These are phyloP conservation scores for Diaporthe sp. DNA, from an alignment of 2,329 filamentous ascomycete species.

Conservation along the genomic window DNA sequence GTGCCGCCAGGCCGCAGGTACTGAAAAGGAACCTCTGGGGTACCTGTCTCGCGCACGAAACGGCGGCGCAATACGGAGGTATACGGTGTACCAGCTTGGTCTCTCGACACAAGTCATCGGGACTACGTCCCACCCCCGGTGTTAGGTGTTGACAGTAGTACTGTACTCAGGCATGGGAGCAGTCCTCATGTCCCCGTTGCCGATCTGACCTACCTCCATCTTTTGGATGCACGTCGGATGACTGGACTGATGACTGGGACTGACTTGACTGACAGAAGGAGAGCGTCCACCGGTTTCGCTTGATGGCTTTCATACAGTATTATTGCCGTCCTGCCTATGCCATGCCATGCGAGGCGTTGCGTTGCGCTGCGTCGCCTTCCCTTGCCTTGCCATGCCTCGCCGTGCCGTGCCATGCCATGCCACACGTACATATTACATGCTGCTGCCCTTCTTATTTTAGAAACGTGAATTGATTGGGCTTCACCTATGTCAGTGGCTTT, in stretches of 20 bases:
- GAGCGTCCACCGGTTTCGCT: slow-evolving; percentile 5
- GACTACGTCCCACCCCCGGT: neutral
- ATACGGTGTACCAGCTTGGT: neutral
- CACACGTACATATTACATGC: slow-evolving; percentile 19
- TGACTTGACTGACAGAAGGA: slow-evolving; percentile 1
- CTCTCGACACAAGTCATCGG: neutral
- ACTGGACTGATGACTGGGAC: slow-evolving; percentile 15
- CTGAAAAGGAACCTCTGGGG: neutral
- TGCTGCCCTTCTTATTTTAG: slow-evolving; percentile 24
- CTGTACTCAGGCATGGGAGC: neutral
- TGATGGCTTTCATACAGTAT: neutral
- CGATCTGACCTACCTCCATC: slow-evolving; percentile 24
- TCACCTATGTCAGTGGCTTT: neutral
- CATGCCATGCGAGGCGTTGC: slow-evolving; percentile 13
- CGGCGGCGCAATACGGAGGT: too few relatives aligned
- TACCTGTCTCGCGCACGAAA: neutral
- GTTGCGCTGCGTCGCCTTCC: neutral
- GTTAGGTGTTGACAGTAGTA: neutral
- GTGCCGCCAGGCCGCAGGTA: neutral
- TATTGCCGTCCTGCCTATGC: neutral
- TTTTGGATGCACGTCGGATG: slow-evolving; percentile 3
- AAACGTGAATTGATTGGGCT: slow-evolving; percentile 5
- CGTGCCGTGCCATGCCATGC: slow-evolving; percentile 4
- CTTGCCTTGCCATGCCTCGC: neutral
- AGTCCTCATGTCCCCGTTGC: neutral